Evolutionary conservation across 192 early-diverging fungal species (phyloP).

Genomic region (Coemansia interrupta): DNA sequence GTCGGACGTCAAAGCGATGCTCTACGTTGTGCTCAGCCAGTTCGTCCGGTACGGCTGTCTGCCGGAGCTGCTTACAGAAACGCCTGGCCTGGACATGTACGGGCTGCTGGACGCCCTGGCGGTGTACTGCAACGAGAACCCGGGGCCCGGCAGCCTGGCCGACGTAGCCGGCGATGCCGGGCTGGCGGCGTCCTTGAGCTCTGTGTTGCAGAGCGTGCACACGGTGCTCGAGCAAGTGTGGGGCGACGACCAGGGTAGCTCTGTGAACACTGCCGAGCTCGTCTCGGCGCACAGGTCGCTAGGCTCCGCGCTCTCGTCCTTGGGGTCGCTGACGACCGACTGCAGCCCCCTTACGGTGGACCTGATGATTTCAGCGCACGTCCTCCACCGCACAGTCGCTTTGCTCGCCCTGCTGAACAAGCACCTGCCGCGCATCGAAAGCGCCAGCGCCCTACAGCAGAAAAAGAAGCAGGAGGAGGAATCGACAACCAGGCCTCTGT

Average conservation of each 20-base stretch:
- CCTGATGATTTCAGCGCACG: constrained; percentile 8
- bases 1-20: constrained; percentile 25
- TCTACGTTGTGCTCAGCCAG: constrained; percentile 24
- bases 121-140: constrained; percentile 35
- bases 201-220: constrained; percentile 1
- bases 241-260: not conserved
- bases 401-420: constrained; percentile 35
- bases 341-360: constrained; percentile 3
- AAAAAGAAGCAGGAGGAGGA: not conserved
- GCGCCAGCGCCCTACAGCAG: not conserved
- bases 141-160: not conserved
- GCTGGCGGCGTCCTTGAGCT: constrained; percentile 2
- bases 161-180: not conserved
- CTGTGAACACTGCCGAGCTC: constrained; percentile 10
- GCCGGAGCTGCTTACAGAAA: constrained; percentile 5
- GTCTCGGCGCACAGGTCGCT: constrained; percentile 25
- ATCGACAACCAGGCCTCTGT: constrained; percentile 9
- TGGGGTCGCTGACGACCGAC: constrained; percentile 18
- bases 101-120: constrained; percentile 34
- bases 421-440: constrained; percentile 31
- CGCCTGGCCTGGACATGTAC: constrained; percentile 4
- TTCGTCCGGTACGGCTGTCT: constrained; percentile 18
- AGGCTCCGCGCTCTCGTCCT: constrained; percentile 17
- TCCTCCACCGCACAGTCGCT: constrained; percentile 11
- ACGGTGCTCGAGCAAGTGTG: constrained; percentile 13